Percentiles rank a stretch among this genome's conserved stretches.
These are phyloP conservation scores for Chlamydomonas eustigma DNA, from an alignment of 139 green algal species.

Conservation along the genomic window DNA sequence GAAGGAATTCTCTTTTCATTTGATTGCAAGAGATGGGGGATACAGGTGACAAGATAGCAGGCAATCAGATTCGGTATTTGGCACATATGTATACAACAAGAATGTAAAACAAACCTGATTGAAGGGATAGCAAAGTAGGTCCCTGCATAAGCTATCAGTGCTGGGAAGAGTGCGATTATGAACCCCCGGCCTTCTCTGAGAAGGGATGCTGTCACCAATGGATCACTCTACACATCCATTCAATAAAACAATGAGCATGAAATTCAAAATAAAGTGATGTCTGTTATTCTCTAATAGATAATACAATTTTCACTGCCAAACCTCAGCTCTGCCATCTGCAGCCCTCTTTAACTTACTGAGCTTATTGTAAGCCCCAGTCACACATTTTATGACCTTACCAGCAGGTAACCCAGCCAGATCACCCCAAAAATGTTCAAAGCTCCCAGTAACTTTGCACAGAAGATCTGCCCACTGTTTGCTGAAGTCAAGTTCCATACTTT, in stretches of 20 bases:
- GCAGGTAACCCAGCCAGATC: slow-evolving; percentile 44
- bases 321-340: not conserved
- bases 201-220: slow-evolving; percentile 5
- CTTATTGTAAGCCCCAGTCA: not conserved
- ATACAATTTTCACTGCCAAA: not conserved
- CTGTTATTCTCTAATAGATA: too few relatives aligned
- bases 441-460: slow-evolving; percentile 56
- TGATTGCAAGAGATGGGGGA: not conserved
- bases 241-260: not conserved
- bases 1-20: not conserved
- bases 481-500: slow-evolving; percentile 44
- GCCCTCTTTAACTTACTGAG: not conserved
- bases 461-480: slow-evolving; percentile 51
- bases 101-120: not conserved
- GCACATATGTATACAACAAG: not conserved
- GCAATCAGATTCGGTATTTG: too few relatives aligned
- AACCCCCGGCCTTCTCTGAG: slow-evolving; percentile 20
- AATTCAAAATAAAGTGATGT: not conserved
- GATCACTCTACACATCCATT: too few relatives aligned
- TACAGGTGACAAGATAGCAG: too few relatives aligned
- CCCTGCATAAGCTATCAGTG: slow-evolving; percentile 76
- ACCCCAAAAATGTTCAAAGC: slow-evolving; percentile 86
- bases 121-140: slow-evolving; percentile 85
- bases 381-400: slow-evolving; percentile 34
- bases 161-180: slow-evolving; percentile 18